Conservation (phyloP, 2,329 filamentous ascomycete species). For the Neofusicoccum cordaticola region DNA sequence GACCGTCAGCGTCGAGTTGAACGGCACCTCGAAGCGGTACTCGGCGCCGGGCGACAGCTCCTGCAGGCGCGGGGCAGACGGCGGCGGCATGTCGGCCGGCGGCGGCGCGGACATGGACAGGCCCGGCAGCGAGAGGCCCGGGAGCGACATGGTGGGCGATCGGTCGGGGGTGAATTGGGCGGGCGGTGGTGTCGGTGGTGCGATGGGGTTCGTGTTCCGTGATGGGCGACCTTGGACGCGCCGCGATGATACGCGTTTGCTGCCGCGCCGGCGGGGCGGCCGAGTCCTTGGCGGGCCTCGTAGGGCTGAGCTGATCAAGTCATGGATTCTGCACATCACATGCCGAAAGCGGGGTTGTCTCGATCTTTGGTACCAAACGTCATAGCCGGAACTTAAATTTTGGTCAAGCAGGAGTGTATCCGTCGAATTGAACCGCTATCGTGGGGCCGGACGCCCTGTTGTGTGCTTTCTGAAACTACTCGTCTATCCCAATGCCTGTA, state of each 20-base stretch:
- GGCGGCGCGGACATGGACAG: constrained; percentile 25
- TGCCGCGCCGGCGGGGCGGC: constrained; percentile 13
- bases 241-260: constrained; percentile 1
- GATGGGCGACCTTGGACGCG: background rate
- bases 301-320: constrained; percentile 9
- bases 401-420: background rate
- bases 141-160: constrained; percentile 35
- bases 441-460: background rate
- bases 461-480: constrained; percentile 1
- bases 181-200: background rate
- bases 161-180: background rate
- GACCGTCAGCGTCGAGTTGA: constrained; percentile 35
- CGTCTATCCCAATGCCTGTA: constrained; percentile 3
- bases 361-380: constrained; percentile 5
- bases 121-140: constrained; percentile 45
- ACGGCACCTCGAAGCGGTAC: constrained; percentile 42
- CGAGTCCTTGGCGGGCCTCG: constrained; percentile 10
- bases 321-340: constrained; percentile 7
- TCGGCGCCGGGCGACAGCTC: constrained; percentile 46
- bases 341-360: constrained; percentile 12
- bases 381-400: constrained; percentile 2
- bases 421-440: background rate
- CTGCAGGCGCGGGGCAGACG: constrained; percentile 35
- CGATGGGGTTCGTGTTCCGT: background rate
- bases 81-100: constrained; percentile 24